Percentiles rank a stretch among this genome's conserved stretches.
phyloP scores from a whole-genome alignment of 2,329 filamentous ascomycete genomes.

The Fusarium oligoseptatum region DNA sequence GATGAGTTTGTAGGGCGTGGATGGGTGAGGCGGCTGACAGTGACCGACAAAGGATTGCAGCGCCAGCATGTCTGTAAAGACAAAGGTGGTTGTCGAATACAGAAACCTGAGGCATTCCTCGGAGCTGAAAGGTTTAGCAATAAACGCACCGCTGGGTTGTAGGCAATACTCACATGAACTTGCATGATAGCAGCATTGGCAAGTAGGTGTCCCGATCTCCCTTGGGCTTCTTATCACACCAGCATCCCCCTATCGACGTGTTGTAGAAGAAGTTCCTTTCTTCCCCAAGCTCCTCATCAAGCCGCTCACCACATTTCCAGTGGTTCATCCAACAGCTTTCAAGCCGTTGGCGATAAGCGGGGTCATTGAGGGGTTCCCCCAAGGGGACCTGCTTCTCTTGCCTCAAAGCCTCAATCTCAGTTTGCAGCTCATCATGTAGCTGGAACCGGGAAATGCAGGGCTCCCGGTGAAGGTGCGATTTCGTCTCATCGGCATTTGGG shows the following conservation, averaged over 20 bases:
- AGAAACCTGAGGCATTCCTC: neutral
- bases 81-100: neutral
- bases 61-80: conserved; percentile 2
- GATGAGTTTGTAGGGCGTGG: neutral
- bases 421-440: neutral
- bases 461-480: neutral
- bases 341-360: neutral
- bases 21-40: neutral
- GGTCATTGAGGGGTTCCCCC: neutral
- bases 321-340: conserved; percentile 2
- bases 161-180: neutral
- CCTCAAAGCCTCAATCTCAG: neutral
- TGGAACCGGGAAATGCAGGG: neutral
- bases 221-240: neutral
- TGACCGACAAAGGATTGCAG: neutral
- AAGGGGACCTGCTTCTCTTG: neutral
- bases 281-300: neutral
- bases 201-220: neutral
- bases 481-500: neutral
- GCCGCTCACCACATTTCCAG: neutral
- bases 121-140: neutral
- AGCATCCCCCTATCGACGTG: neutral
- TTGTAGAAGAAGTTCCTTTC: neutral
- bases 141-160: neutral
- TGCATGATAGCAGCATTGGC: neutral